Base-by-base conservation (phyloP, 176 grass and related monocot genomes). In the Elaeis guineensis region DNA sequence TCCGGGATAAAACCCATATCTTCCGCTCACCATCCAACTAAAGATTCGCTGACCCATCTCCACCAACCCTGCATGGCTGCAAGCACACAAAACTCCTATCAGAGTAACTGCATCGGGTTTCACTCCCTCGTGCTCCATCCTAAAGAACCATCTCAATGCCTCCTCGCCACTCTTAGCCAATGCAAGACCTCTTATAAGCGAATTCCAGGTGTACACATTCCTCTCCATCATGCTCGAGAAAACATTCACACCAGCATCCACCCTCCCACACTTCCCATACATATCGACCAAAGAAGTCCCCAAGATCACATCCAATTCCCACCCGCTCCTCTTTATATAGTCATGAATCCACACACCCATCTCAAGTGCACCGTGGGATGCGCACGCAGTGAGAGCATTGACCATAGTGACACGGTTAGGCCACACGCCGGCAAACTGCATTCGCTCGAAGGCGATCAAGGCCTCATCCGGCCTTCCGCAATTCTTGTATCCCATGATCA, bases 321-420 rank as follows among this genome's bases (percentile, higher is more conserved):
- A 85, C 39, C 59, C 72, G 5, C 59, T 71, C 54, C 49, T 72
- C 74, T 50, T 57, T 29, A 82, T 50, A 50, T 82, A 78, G 50
- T 76, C 66, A 54, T 90, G 78, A 20, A 90, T 90, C 86, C 86
- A 82, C 17, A 81, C n/a, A 3, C 82, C 82, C 22, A 66, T 62
- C 28, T 90, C 75, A 0, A 82, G 2, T 0, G 86, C 71, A 0
- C 86, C 67, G 78, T 2, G 59, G 26, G 70, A 50, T 6, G 70
- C 59, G 49, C 70, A 72, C 5, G 70, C 70, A 18, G 28, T 50
- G 17, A 72, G 70, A 23, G 86, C 63, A 17, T 75, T 49, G 20
- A 90, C 75, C 82, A 85, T 79, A 71, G 86, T 90, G 67, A 90
- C 78, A 2, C 86, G 86, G 58, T 90, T 90, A 44, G 86, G 86